phyloP scores from a whole-genome alignment of 148 eudicot genomes.

The Vaccinium darrowii region DNA sequence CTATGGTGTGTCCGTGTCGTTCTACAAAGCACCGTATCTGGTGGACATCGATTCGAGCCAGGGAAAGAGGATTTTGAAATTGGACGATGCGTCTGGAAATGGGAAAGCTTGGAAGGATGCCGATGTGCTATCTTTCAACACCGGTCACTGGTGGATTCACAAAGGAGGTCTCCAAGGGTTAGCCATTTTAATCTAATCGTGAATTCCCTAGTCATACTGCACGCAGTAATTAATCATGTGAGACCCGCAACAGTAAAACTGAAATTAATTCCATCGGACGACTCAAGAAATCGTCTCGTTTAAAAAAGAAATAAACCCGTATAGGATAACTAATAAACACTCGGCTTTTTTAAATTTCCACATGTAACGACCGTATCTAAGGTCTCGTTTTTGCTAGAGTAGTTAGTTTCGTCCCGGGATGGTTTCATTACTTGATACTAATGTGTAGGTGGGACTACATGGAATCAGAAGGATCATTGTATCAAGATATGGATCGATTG shows the following conservation, averaged over 20 bases:
- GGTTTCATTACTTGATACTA: not conserved
- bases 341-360: too few relatives aligned
- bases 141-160: constrained; percentile 99
- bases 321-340: too few relatives aligned
- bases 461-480: constrained; percentile 59
- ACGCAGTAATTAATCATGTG: too few relatives aligned
- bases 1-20: constrained; percentile 66
- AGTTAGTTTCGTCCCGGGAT: too few relatives aligned
- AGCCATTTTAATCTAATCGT: not conserved
- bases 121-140: constrained; percentile 76
- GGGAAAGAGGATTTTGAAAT: constrained; percentile 67
- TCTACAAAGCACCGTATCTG: constrained; percentile 70
- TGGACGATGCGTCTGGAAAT: constrained; percentile 78
- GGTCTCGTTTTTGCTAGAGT: too few relatives aligned
- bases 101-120: constrained; percentile 69
- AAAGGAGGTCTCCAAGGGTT: constrained; percentile 89
- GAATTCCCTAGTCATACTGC: not conserved
- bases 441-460: constrained; percentile 87
- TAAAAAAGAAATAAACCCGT: too few relatives aligned
- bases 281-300: too few relatives aligned
- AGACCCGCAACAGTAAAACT: too few relatives aligned
- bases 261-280: too few relatives aligned
- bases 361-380: too few relatives aligned
- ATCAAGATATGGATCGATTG: constrained; percentile 77
- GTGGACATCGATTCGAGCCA: constrained; percentile 71